Evolutionary conservation across 805 yeast species (phyloP).

Genomic region (Sugiyamaella mastotermitis): DNA sequence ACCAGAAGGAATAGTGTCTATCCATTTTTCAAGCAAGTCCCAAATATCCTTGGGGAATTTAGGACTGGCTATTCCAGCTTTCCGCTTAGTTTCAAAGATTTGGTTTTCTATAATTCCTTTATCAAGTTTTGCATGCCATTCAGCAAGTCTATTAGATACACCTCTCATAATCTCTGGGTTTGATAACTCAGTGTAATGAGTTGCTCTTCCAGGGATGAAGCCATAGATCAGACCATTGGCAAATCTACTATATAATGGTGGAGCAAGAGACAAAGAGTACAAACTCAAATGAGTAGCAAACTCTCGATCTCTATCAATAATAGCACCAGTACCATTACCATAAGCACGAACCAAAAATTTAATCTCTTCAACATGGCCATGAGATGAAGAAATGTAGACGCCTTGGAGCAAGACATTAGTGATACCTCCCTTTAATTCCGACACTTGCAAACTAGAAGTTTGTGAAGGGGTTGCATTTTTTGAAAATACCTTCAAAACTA

Average conservation of each 20-base stretch:
- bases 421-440: slow-evolving; percentile 33
- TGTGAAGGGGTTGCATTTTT: slow-evolving; percentile 4
- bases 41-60: slow-evolving; percentile 40
- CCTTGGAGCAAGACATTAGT: slow-evolving; percentile 32
- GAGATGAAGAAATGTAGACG: slow-evolving; percentile 8
- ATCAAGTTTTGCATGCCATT: slow-evolving; percentile 56
- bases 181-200: slow-evolving; percentile 49
- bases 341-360: slow-evolving; percentile 55
- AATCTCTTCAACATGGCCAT: slow-evolving; percentile 5
- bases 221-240: slow-evolving; percentile 72
- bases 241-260: slow-evolving; percentile 61
- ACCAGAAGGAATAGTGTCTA: slow-evolving; percentile 50
- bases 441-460: slow-evolving; percentile 16
- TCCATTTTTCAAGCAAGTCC: slow-evolving; percentile 60
- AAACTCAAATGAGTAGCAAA: slow-evolving; percentile 63
- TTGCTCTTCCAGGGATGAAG: slow-evolving; percentile 56
- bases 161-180: slow-evolving; percentile 43
- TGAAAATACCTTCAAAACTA: slow-evolving; percentile 12
- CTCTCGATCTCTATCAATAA: slow-evolving; percentile 70
- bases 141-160: slow-evolving; percentile 61
- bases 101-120: slow-evolving; percentile 38
- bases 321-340: slow-evolving; percentile 66
- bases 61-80: slow-evolving; percentile 34
- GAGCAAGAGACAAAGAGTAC: slow-evolving; percentile 56
- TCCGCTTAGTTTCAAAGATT: slow-evolving; percentile 29